Evolutionary conservation across 2,329 filamentous ascomycete genomes (phyloP).

Genomic region (Botryosphaeria agaves): DNA sequence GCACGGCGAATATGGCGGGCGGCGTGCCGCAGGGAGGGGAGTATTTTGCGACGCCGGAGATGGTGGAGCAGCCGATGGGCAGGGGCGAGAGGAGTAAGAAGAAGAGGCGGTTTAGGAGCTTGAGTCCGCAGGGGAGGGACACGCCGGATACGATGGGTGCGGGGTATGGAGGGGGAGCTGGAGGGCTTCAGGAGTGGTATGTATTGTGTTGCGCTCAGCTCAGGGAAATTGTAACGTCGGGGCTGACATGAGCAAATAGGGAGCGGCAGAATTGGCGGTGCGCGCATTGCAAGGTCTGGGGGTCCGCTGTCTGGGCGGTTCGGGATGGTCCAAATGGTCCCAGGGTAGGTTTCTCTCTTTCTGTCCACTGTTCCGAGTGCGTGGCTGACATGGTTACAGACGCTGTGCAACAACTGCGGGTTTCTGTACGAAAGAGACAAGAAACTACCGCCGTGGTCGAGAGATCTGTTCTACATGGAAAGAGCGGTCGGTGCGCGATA

Average conservation of each 20-base stretch:
- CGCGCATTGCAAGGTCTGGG: constrained; percentile 73
- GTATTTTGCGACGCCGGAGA: constrained; percentile 31
- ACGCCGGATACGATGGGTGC: constrained; percentile 55
- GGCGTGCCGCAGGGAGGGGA: constrained; percentile 45
- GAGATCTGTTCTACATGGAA: constrained; percentile 43
- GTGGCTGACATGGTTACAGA: constrained; percentile 27
- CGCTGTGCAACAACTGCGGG: constrained; percentile 86
- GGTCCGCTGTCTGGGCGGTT: constrained; percentile 84
- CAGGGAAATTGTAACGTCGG: no score
- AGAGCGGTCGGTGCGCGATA: constrained; percentile 16
- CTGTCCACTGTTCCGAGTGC: constrained; percentile 3
- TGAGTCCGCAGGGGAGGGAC: constrained; percentile 66
- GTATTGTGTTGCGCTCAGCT: background rate
- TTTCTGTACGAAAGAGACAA: constrained; percentile 77
- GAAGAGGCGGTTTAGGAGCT: constrained; percentile 77
- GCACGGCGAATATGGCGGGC: constrained; percentile 63
- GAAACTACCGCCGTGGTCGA: constrained; percentile 61
- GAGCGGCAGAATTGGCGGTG: constrained; percentile 80
- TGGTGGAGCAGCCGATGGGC: constrained; percentile 65
- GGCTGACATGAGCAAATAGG: constrained; percentile 13
- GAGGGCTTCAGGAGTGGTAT: constrained; percentile 47
- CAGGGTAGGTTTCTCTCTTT: constrained; percentile 41
- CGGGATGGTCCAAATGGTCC: constrained; percentile 75
- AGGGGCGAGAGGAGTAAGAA: constrained; percentile 88
- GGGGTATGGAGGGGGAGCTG: constrained; percentile 48